Percentiles rank a stretch among this genome's conserved stretches.
These are phyloP conservation scores for Rhizodiscina lignyota DNA, from an alignment of 495 filamentous ascomycete species.

Conservation along the genomic window DNA sequence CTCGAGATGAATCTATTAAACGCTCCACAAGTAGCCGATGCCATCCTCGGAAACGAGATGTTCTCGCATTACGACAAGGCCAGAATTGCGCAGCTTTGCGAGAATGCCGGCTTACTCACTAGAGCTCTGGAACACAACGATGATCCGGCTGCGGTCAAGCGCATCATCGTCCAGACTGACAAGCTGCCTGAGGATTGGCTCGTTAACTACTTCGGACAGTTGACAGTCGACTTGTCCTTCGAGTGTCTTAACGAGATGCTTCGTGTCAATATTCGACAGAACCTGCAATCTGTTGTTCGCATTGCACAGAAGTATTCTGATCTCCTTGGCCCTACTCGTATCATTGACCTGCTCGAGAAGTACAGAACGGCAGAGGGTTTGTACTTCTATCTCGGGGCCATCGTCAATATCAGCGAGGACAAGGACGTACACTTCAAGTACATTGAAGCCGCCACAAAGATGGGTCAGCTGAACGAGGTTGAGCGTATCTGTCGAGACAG, in stretches of 20 bases:
- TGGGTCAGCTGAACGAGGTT: conserved; percentile 83
- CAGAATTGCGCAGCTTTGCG: conserved; percentile 75
- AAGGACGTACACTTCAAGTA: conserved; percentile 97
- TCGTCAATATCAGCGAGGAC: conserved; percentile 94
- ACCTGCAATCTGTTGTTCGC: conserved; percentile 83
- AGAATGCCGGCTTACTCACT: conserved; percentile 44
- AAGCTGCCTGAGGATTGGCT: conserved; percentile 82
- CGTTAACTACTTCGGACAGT: conserved; percentile 75
- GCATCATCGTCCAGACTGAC: conserved; percentile 63
- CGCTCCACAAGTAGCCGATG: conserved; percentile 92
- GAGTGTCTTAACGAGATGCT: conserved; percentile 96
- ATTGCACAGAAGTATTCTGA: conserved; percentile 97
- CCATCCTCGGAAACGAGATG: conserved; percentile 93
- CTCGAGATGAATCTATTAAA: conserved; percentile 97
- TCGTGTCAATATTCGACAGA: conserved; percentile 87
- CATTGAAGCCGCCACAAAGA: conserved; percentile 87
- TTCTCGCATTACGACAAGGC: conserved; percentile 89
- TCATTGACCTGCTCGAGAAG: conserved; percentile 92
- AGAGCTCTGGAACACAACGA: conserved; percentile 82
- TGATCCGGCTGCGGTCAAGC: conserved; percentile 77
- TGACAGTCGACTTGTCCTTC: conserved; percentile 86
- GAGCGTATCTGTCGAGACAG: conserved; percentile 95
- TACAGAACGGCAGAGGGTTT: conserved; percentile 93
- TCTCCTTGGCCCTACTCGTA: conserved; percentile 69
- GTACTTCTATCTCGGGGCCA: conserved; percentile 94